Evolutionary conservation across 192 early-diverging fungal species (phyloP).

Genomic region (Backusella australiensis): DNA sequence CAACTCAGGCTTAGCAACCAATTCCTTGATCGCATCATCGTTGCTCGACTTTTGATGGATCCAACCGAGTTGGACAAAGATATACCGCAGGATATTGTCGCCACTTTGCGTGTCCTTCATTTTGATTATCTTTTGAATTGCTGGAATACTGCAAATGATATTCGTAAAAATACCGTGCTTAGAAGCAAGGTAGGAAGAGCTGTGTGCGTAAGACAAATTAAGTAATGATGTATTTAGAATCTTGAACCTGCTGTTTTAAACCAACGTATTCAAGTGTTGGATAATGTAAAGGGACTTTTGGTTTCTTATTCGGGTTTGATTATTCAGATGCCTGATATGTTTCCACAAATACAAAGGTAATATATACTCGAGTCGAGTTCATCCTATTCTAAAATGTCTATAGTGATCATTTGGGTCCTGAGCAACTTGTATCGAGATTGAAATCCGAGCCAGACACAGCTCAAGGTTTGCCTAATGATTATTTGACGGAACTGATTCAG

Average conservation of each 20-base stretch:
- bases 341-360: constrained; percentile 59
- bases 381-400: no score
- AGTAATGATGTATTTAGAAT: constrained; percentile 31
- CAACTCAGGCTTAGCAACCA: constrained; percentile 44
- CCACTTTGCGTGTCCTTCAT: constrained; percentile 26
- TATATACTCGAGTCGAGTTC: no score
- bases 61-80: constrained; percentile 34
- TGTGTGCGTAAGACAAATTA: background rate
- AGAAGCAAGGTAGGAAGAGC: constrained; percentile 42
- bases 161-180: constrained; percentile 49
- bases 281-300: constrained; percentile 56
- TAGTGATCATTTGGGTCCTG: constrained; percentile 32
- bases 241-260: constrained; percentile 54
- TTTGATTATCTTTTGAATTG: constrained; percentile 68
- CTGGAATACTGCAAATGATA: constrained; percentile 56
- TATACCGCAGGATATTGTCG: constrained; percentile 35
- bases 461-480: constrained; percentile 62
- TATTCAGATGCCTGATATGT: constrained; percentile 87
- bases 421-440: constrained; percentile 46
- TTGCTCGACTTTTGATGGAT: constrained; percentile 67
- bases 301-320: constrained; percentile 84
- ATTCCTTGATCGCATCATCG: constrained; percentile 64
- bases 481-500: constrained; percentile 55
- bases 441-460: constrained; percentile 54
- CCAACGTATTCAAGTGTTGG: constrained; percentile 59